Percentiles rank a stretch among this genome's conserved stretches.
Conservation (phyloP, 139 green algal species). For the Mychonastes homosphaera region DNA sequence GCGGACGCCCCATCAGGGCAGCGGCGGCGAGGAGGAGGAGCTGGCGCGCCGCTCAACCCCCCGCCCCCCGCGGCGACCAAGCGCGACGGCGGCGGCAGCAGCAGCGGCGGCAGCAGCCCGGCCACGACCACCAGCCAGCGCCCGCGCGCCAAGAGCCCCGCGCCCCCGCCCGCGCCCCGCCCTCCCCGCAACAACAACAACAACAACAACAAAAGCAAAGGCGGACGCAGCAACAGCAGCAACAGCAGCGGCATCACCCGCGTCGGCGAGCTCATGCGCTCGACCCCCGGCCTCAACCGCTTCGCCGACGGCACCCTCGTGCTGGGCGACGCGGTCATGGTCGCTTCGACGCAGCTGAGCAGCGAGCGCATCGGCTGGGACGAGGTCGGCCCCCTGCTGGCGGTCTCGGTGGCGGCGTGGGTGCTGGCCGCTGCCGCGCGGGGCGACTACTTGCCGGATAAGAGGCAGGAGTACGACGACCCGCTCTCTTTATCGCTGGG, state of each 20-base stretch:
- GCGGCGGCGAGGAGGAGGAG: no score
- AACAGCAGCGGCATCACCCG: not conserved
- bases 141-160: not conserved
- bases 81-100: no score
- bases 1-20: no score
- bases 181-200: not conserved
- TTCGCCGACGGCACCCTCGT: slow-evolving; percentile 17
- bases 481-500: slow-evolving; percentile 6
- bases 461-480: not conserved
- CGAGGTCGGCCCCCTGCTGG: not conserved
- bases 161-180: not conserved
- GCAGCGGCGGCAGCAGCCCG: no score
- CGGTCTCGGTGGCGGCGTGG: slow-evolving; percentile 6
- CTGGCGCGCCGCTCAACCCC: no score
- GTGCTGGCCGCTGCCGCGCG: slow-evolving; percentile 8
- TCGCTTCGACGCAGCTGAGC: slow-evolving; percentile 12
- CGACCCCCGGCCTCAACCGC: slow-evolving; percentile 1
- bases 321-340: slow-evolving; percentile 20
- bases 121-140: not conserved
- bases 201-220: not conserved
- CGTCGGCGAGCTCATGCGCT: slow-evolving; percentile 1
- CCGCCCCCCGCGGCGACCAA: no score
- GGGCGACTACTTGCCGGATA: slow-evolving; percentile 13
- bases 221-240: not conserved
- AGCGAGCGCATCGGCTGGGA: not conserved